Conservation (phyloP, 2,329 filamentous ascomycete genomes). For the Talaromyces sp. region DNA sequence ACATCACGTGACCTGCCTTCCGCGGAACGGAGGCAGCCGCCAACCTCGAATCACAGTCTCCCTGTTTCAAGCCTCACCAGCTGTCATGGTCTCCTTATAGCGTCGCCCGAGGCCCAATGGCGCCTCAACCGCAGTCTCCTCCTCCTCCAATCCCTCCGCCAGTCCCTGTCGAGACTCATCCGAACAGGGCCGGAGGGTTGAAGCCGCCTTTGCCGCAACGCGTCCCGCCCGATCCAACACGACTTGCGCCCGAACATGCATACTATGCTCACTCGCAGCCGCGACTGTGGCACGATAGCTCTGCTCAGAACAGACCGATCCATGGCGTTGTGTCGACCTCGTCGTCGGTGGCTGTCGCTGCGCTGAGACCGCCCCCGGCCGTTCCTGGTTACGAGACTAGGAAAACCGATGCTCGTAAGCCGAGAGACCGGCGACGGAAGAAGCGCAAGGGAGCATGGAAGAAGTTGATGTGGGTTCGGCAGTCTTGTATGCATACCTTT, state of each 20-base stretch:
- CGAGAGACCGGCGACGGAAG: slow-evolving; percentile 60
- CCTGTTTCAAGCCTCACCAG: background rate
- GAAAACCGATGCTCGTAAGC: slow-evolving; percentile 44
- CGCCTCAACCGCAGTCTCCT: slow-evolving; percentile 25
- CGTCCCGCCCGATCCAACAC: slow-evolving; percentile 56
- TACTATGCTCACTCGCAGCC: slow-evolving; percentile 62
- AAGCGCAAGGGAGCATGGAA: slow-evolving; percentile 76
- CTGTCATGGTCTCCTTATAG: slow-evolving; percentile 11
- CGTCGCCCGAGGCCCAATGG: slow-evolving; percentile 10
- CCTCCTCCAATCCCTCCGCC: slow-evolving; percentile 39
- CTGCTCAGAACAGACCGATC: slow-evolving; percentile 28
- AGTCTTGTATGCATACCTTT: slow-evolving; percentile 63
- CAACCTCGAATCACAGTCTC: background rate
- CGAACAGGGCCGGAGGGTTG: slow-evolving; percentile 35
- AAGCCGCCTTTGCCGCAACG: slow-evolving; percentile 32
- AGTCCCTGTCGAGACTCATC: slow-evolving; percentile 44
- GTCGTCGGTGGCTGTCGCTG: slow-evolving; percentile 30
- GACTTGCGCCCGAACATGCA: slow-evolving; percentile 80
- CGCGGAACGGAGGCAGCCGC: background rate
- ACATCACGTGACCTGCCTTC: background rate
- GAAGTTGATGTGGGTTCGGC: slow-evolving; percentile 97
- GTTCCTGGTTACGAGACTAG: slow-evolving; percentile 31
- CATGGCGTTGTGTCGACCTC: slow-evolving; percentile 40
- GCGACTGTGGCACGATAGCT: slow-evolving; percentile 43
- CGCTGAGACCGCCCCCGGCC: slow-evolving; percentile 37